Conservation (phyloP, 2,329 filamentous ascomycete genomes). For the Sclerotinia subarctica region DNA sequence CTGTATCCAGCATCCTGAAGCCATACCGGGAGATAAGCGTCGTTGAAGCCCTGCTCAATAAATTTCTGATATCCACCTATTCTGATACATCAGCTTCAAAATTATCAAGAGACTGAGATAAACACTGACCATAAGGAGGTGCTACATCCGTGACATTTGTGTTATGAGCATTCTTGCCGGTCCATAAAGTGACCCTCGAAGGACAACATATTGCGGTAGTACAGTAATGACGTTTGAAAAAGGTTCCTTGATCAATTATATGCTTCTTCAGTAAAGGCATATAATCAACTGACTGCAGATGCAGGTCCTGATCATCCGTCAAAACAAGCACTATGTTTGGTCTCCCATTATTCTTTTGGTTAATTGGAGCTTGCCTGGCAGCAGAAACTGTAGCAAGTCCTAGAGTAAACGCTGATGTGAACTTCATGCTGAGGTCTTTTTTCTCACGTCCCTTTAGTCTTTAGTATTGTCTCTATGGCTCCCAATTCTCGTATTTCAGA, state of each 20-base stretch:
- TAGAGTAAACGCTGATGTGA: constrained; percentile 9
- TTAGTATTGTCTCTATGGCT: neutral
- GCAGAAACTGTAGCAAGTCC: constrained; percentile 21
- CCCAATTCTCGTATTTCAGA: neutral
- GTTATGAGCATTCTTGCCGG: constrained; percentile 60
- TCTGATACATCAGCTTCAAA: constrained; percentile 20
- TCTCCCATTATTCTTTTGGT: constrained; percentile 22
- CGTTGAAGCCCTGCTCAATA: constrained; percentile 60
- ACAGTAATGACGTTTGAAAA: constrained; percentile 57
- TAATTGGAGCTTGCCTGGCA: constrained; percentile 24
- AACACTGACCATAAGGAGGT: constrained; percentile 48
- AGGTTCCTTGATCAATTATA: constrained; percentile 53
- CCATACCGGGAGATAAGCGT: constrained; percentile 68
- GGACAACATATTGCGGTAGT: constrained; percentile 62
- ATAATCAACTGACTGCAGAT: constrained; percentile 57
- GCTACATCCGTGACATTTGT: constrained; percentile 55
- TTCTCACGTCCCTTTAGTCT: neutral
- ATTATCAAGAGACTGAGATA: constrained; percentile 24
- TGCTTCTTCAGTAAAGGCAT: constrained; percentile 54
- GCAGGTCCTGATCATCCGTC: constrained; percentile 63
- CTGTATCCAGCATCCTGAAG: constrained; percentile 66
- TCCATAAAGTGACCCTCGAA: constrained; percentile 58
- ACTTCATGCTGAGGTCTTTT: constrained; percentile 5
- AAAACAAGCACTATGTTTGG: constrained; percentile 62
- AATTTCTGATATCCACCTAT: constrained; percentile 63